Evolutionary conservation across 805 yeast species (phyloP).

Genomic region (Sugiyamaella floridensis): DNA sequence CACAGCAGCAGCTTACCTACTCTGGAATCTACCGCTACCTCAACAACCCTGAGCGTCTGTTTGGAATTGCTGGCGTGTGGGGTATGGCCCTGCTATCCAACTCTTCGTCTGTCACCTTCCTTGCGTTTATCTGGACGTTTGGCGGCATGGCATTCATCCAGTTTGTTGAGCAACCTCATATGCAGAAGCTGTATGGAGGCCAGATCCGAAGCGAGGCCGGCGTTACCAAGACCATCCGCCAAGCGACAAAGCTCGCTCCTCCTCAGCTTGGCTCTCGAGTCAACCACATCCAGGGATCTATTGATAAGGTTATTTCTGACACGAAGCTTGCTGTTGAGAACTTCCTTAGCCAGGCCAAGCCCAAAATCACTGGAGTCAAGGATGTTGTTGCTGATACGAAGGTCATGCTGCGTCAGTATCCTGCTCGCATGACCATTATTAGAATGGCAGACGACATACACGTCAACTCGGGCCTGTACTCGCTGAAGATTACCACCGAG

Average conservation of each 20-base stretch:
- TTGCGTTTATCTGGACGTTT: slow-evolving; percentile 59
- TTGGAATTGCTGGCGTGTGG: slow-evolving; percentile 76
- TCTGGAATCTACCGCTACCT: slow-evolving; percentile 77
- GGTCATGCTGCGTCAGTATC: slow-evolving; percentile 32
- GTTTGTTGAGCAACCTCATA: slow-evolving; percentile 70
- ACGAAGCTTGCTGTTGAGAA: slow-evolving; percentile 41
- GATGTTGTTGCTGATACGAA: slow-evolving; percentile 28
- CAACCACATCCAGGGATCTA: slow-evolving; percentile 27
- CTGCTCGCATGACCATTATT: slow-evolving; percentile 30
- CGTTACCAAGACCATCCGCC: slow-evolving; percentile 32
- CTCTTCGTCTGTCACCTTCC: slow-evolving; percentile 40
- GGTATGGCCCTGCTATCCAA: slow-evolving; percentile 56
- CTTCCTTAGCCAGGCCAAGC: slow-evolving; percentile 32
- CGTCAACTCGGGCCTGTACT: slow-evolving; percentile 23
- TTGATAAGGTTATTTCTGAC: slow-evolving; percentile 35
- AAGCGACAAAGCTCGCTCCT: slow-evolving; percentile 25
- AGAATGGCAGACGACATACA: slow-evolving; percentile 24
- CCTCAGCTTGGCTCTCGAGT: slow-evolving; percentile 24
- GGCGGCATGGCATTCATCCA: slow-evolving; percentile 61
- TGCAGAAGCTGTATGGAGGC: slow-evolving; percentile 69
- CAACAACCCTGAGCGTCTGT: slow-evolving; percentile 73
- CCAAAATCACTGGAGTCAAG: slow-evolving; percentile 27
- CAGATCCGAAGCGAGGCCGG: slow-evolving; percentile 47
- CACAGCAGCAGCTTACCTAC: slow-evolving; percentile 47
- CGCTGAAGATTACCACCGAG: slow-evolving; percentile 13